A percentile compares a stretch with the other conserved stretches of the same genome.
Evolutionary conservation across 352 stramenopile genomes (phyloP).

Genomic region (Phytophthora nicotianae): DNA sequence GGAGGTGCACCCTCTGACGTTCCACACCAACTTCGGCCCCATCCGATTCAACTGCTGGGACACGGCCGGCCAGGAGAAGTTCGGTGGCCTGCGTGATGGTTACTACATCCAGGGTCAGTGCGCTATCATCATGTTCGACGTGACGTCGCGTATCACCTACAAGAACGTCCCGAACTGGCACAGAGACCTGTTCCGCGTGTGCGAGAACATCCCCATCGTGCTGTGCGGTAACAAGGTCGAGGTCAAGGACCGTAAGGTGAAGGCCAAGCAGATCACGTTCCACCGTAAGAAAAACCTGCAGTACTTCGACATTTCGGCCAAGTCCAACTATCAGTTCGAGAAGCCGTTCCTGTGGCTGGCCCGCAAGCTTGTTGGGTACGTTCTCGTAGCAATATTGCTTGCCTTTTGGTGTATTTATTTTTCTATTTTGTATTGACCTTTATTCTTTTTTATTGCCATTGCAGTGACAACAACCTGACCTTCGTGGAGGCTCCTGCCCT

Average conservation of each 20-base stretch:
- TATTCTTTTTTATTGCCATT: slow-evolving; percentile 9
- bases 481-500: slow-evolving; percentile 98
- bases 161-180: slow-evolving; percentile 99
- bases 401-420: neutral
- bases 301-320: slow-evolving; percentile 99
- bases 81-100: slow-evolving; percentile 94
- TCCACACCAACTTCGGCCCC: slow-evolving; percentile 98
- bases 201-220: slow-evolving; percentile 99
- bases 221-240: slow-evolving; percentile 99
- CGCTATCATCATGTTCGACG: slow-evolving; percentile 99
- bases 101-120: slow-evolving; percentile 99
- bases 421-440: slow-evolving; percentile 6
- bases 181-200: slow-evolving; percentile 98
- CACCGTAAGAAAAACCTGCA: slow-evolving; percentile 99
- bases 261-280: slow-evolving; percentile 99
- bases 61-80: slow-evolving; percentile 99
- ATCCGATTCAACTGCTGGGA: slow-evolving; percentile 99
- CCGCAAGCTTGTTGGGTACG: slow-evolving; percentile 97
- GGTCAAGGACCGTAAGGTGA: slow-evolving; percentile 99
- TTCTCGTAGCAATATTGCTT: neutral
- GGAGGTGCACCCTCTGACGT: slow-evolving; percentile 99
- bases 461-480: slow-evolving; percentile 96
- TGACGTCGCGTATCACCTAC: slow-evolving; percentile 99
- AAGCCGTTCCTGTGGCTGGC: slow-evolving; percentile 99
- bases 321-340: slow-evolving; percentile 99